Base-by-base conservation (phyloP, 768 basidiomycete genomes). In the Leccinum boreale region DNA sequence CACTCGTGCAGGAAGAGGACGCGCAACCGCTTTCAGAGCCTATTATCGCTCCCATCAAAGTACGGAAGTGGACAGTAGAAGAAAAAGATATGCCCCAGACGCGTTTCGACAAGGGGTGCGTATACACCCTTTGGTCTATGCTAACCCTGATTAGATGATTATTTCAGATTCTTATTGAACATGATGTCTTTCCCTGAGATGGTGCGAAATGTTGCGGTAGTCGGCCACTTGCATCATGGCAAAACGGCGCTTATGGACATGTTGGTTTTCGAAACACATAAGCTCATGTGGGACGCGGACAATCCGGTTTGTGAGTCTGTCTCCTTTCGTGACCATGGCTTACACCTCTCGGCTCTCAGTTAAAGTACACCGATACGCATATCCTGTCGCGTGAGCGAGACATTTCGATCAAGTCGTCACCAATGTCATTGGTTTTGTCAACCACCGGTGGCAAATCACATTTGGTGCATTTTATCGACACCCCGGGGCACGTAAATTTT, bases 401-500 rank as follows among this genome's bases (percentile, higher is more conserved):
- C 65, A 91, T 99, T 59, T 98, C 96, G 10, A 87, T 98, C 66
- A 98, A 98, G 75, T 97, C 96, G 2, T 92, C 90, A 0, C 94
- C 97, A 8, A 96, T 99, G 87, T 97, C 95, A 14, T 81, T 99
- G 52, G 78, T 99, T 55, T 79, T 98, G 4, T 84, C 85, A 17
- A 91, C 84, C 14, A 94, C 92, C 14, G 77, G 81, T 46, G 93
- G 94, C 56, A 98, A 98, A 77, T 97, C 94, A 2, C 90, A 95
- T 73, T 80, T 99, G 21, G 71, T 98, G 53, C 95, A 99, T 73
- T 73, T 98, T 29, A 87, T 99, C 65, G 97, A 99, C 73, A 98
- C 97, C 0, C 97, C 97, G 3, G 97, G 97, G 33, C 97, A 99
- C 67, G 92, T 95, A 58, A 98, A 98, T 74, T 98, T 99, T 69